Evolutionary conservation across 345 rosid species (phyloP), one percentile per base, ranked within the genome.

Genomic region (Dipteronia dyeriana): DNA sequence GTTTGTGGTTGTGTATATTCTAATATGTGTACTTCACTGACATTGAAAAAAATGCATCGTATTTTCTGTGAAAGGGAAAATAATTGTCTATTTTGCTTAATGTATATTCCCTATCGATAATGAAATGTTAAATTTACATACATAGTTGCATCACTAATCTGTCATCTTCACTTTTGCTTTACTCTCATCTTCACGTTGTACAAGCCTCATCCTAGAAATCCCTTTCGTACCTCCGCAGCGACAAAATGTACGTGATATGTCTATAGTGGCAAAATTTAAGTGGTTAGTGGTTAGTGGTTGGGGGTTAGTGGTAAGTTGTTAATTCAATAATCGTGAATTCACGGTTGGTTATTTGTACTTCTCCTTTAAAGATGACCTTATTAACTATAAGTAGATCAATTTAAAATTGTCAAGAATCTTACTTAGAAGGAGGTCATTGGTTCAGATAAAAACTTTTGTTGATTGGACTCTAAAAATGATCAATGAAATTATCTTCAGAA

Each of bases 101-200:
- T 81, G 76, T 82, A 79, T 75, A 79, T 75, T 78, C 51, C 54
- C 65, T 29, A 19, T 66, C 74, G 43, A 61, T 68, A 60, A 7
- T 68, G 51, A 82, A 54, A 47, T 75, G 62, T 57, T 66, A 68
- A 23, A 56, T 19, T 80, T 39, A 65, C 19, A 41, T 76, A 0
- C 4, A 0, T 67, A 77, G 65, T 61, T 45, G 53, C 47, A 25
- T 34, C 19, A n/a, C 11, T 13, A 51, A 6, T 20, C 0, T 29
- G 47, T 20, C 19, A 20, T 67, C 3, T 14, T 12, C 3, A 2
- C 13, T 4, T 12, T 49, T 49, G 5, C 53, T 12, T 47, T 47
- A 2, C 53, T 31, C 5, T 31, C 38, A 4, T 34, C 38, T 34
- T 34, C 5, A 13, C 54, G 13, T 14, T 2, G 54, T 10, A 49